Conservation (phyloP, 2,329 filamentous ascomycete genomes). For the Exophiala viscosa region DNA sequence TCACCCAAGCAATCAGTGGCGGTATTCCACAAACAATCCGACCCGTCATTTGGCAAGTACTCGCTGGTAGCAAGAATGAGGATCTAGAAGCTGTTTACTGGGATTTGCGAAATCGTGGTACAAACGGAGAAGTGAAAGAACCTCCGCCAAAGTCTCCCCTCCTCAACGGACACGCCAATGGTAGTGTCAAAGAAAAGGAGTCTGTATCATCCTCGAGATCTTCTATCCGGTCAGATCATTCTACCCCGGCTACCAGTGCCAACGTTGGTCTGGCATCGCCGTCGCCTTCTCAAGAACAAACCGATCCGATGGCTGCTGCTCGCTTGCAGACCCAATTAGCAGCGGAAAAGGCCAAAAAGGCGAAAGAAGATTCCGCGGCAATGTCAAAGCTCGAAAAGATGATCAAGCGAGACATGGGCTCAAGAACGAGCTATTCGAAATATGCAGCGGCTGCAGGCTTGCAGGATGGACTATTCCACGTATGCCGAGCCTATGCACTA, state of each 20-base stretch:
- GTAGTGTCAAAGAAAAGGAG: constrained; percentile 62
- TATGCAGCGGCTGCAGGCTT: constrained; percentile 86
- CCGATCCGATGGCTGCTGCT: constrained; percentile 53
- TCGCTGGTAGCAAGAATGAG: constrained; percentile 91
- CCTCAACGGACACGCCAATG: constrained; percentile 41
- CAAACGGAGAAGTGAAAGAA: constrained; percentile 68
- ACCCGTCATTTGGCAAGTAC: constrained; percentile 97
- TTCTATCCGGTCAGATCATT: constrained; percentile 75
- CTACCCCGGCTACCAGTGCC: constrained; percentile 56
- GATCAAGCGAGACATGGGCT: constrained; percentile 85
- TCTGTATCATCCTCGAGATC: constrained; percentile 74
- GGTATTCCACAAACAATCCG: constrained; percentile 93
- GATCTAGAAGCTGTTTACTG: constrained; percentile 83
- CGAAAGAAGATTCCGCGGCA: constrained; percentile 70
- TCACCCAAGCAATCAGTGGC: constrained; percentile 84
- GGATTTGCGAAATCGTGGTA: constrained; percentile 74
- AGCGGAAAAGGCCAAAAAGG: constrained; percentile 70
- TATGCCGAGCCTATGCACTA: constrained; percentile 95
- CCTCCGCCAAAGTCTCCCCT: constrained; percentile 30
- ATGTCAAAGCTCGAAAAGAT: constrained; percentile 83
- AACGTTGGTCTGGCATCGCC: constrained; percentile 54
- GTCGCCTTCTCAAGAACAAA: constrained; percentile 56
- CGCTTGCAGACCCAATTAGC: constrained; percentile 63
- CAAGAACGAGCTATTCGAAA: constrained; percentile 93
- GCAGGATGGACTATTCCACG: constrained; percentile 88